These are phyloP conservation scores for Platanthera guangdongensis DNA, from an alignment of 106 monocot species.

Conservation along the genomic window DNA sequence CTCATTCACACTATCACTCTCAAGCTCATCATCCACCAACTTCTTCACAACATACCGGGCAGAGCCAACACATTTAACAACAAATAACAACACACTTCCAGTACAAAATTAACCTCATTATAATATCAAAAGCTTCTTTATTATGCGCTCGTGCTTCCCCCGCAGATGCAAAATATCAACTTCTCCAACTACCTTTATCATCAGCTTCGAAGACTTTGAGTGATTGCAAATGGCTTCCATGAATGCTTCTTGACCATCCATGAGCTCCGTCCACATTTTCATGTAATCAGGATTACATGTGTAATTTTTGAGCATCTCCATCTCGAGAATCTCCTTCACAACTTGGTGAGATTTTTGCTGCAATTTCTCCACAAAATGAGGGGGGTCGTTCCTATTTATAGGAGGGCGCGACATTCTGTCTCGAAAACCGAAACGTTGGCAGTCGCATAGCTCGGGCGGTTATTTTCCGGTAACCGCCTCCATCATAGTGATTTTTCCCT, in stretches of 20 bases:
- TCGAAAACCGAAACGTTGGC: too few species aligned
- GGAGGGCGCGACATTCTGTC: too few species aligned
- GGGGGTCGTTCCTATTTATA: too few species aligned
- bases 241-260: constrained; percentile 13
- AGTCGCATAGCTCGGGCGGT: too few species aligned
- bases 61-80: constrained; percentile 29
- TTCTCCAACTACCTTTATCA: too few species aligned
- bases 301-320: constrained; percentile 25
- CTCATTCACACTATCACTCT: constrained; percentile 22
- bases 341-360: neutral
- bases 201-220: neutral
- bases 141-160: too few species aligned
- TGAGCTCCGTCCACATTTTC: constrained; percentile 24
- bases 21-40: constrained; percentile 39
- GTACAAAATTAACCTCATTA: constrained; percentile 27
- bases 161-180: too few species aligned
- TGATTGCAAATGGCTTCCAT: neutral
- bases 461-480: too few species aligned
- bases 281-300: constrained; percentile 39
- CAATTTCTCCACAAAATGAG: constrained; percentile 20
- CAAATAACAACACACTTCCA: constrained; percentile 30
- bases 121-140: constrained; percentile 31
- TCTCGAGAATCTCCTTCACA: constrained; percentile 31
- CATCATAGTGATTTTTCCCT: too few species aligned
- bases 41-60: constrained; percentile 21